These are phyloP conservation scores for Calonectria pseudoreteaudii DNA, from an alignment of 2,329 filamentous ascomycete species.

Conservation along the genomic window DNA sequence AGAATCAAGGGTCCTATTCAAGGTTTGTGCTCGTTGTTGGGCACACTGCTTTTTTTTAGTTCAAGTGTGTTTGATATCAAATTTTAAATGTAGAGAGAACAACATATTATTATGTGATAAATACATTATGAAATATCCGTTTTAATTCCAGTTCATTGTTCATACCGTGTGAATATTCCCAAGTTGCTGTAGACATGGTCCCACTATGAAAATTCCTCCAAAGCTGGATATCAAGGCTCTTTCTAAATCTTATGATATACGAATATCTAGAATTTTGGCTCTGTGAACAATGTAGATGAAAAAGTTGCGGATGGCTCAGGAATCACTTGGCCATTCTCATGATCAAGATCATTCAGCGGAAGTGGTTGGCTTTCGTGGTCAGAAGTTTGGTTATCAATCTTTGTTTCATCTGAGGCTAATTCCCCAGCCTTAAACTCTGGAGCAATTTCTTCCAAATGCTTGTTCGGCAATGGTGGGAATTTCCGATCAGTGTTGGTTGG, in stretches of 20 bases:
- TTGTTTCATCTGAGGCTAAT: neutral
- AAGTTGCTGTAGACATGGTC: neutral
- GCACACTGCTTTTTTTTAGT: too few relatives aligned
- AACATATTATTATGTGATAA: neutral
- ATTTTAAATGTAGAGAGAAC: too few relatives aligned
- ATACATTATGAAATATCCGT: neutral
- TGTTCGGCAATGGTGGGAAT: neutral
- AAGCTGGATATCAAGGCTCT: neutral
- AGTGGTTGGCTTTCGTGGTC: neutral
- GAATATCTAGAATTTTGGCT: neutral
- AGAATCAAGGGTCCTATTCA: neutral
- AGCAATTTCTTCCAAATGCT: neutral
- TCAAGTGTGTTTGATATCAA: too few relatives aligned
- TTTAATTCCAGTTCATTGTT: neutral
- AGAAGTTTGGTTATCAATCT: neutral
- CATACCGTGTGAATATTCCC: neutral
- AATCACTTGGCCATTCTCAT: neutral
- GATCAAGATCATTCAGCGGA: neutral
- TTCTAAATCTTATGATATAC: neutral
- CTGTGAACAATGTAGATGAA: neutral
- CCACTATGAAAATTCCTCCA: neutral
- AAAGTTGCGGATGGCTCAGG: neutral
- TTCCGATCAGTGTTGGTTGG: neutral
- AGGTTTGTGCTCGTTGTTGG: neutral
- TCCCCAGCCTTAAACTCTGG: neutral